These are phyloP conservation scores for Starmerella khaoyaiensis DNA, from an alignment of 805 yeast species.

Conservation along the genomic window DNA sequence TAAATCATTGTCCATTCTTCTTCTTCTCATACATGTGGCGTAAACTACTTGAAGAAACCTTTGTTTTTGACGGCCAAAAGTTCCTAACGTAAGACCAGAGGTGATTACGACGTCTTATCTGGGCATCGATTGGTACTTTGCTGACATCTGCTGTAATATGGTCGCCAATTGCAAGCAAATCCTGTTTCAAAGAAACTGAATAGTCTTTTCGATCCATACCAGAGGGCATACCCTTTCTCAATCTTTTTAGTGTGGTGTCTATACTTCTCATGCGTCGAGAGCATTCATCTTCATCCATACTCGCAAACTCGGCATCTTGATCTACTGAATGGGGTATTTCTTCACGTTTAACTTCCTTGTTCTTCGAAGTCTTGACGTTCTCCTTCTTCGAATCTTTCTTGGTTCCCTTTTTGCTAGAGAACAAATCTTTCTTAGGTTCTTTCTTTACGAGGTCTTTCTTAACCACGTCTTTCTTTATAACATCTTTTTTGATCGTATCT, in stretches of 20 bases:
- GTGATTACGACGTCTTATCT: conserved; percentile 41
- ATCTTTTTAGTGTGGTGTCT: conserved; percentile 47
- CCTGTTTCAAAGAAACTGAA: conserved; percentile 56
- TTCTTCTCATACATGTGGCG: conserved; percentile 52
- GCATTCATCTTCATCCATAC: conserved; percentile 66
- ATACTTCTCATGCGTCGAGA: conserved; percentile 51
- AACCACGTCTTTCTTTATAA: conserved; percentile 19
- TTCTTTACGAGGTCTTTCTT: conserved; percentile 4
- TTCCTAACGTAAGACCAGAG: conserved; percentile 74
- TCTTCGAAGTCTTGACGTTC: conserved; percentile 13
- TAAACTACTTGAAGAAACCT: conserved; percentile 52
- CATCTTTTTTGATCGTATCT: conserved; percentile 8
- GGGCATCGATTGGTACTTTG: conserved; percentile 24
- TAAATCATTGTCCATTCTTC: conserved; percentile 4
- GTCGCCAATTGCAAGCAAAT: conserved; percentile 60
- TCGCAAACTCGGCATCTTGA: conserved; percentile 46
- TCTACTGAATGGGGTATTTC: conserved; percentile 15
- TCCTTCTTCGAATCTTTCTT: conserved; percentile 19
- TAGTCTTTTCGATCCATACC: conserved; percentile 67
- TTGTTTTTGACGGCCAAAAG: conserved; percentile 65
- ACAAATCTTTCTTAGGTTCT: conserved; percentile 3
- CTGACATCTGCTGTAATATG: conserved; percentile 39
- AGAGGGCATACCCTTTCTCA: conserved; percentile 51
- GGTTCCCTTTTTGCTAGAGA: conserved; percentile 11
- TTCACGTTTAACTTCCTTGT: neutral